Evolutionary conservation across 2,329 filamentous ascomycete species (phyloP), one percentile per base, ranked within the genome.

Genomic region (Fusarium dlaminii): DNA sequence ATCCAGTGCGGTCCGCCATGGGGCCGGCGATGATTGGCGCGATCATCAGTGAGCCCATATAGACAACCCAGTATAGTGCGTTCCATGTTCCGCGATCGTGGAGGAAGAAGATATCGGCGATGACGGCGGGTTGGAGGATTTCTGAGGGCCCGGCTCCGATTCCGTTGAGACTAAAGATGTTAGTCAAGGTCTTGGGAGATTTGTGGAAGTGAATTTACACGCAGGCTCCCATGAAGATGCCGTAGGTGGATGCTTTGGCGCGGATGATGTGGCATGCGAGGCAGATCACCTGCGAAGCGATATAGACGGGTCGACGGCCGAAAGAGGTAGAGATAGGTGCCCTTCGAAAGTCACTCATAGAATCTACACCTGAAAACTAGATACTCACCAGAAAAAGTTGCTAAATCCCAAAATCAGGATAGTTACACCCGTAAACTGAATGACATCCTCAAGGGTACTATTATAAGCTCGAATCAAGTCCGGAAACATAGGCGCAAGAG

Each of bases 71-170:
- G 17, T 73, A 73, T 40, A 73, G 22, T 8, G 71, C 65, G 29
- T 73, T 73, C 71, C 71, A 73, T 36, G 60, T 73, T 24, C 71
- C 70, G 9, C 71, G 61, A 17, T 73, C 71, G 46, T 73, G 70
- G 6, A 73, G 71, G 49, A 73, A 73, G 45, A 67, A 73, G 18
- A 73, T 73, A 12, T 73, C 71, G n/a, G 70, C 70, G 14, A 73
- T 73, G 58, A 73, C 46, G 36, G 56, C 61, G 9, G 71, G 71
- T 54, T 73, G 71, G 8, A 73, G 43, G 5, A 58, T 73, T 18
- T 73, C 71, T 4, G 56, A 56, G 12, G 70, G 71, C 2, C 71
- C 70, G 10, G 71, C 66, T 2, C 71, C 71, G 1, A 73, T 63
- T 20, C 71, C 71, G 13, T 60, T 65, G 5, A 65, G 45, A 0